Percentiles rank a stretch among this genome's conserved stretches.
Conservation (phyloP, 371 early-diverging fungal genomes). For the Syncephalastrum racemosum region DNA sequence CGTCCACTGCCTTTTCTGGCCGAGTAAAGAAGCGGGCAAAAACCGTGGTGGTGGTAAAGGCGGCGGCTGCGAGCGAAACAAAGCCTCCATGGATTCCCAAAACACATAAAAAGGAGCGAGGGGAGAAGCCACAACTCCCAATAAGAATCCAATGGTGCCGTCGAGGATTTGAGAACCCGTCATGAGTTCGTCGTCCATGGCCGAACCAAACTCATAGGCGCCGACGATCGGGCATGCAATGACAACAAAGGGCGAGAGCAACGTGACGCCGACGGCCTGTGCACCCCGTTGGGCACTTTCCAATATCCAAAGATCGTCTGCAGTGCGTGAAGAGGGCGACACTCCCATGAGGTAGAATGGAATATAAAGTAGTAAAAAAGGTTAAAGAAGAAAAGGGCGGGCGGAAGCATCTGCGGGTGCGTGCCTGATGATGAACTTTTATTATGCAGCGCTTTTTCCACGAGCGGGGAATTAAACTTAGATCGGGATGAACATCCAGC, state of each 20-base stretch:
- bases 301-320: conserved; percentile 19
- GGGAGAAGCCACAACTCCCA: conserved; percentile 28
- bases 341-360: too few species aligned
- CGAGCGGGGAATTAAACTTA: too few species aligned
- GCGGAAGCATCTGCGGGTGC: too few species aligned
- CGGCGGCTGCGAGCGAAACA: conserved; percentile 13
- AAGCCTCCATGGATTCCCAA: conserved; percentile 16
- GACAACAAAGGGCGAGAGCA: conserved; percentile 25
- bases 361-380: neutral
- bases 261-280: conserved; percentile 21
- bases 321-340: conserved; percentile 17
- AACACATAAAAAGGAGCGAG: conserved; percentile 31
- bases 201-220: conserved; percentile 29
- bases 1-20: too few species aligned
- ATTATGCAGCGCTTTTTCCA: too few species aligned
- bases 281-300: conserved; percentile 24
- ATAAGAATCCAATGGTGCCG: conserved; percentile 23
- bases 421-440: too few species aligned
- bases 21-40: too few species aligned
- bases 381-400: neutral
- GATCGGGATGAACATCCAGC: too few species aligned
- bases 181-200: conserved; percentile 20
- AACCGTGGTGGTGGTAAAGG: neutral
- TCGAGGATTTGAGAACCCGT: conserved; percentile 19
- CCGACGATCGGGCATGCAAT: conserved; percentile 34